phyloP scores from a whole-genome alignment of 2,329 filamentous ascomycete genomes.

The Monilinia aucupariae region DNA sequence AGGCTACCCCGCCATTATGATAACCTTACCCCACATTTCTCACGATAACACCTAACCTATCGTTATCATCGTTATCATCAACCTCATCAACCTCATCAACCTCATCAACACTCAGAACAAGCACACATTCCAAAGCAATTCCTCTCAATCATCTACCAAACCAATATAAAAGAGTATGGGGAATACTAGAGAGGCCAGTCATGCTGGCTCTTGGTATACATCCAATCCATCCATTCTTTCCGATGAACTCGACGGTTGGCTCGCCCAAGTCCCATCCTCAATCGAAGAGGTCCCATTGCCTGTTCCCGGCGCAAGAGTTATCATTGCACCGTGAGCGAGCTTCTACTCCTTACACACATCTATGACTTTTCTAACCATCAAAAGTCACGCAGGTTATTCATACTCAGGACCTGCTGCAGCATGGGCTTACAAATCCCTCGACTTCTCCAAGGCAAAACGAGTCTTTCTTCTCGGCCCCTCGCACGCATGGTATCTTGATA shows the following conservation, averaged over 20 bases:
- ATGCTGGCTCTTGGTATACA: slow-evolving; percentile 87
- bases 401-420: slow-evolving; percentile 91
- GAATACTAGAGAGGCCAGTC: slow-evolving; percentile 53
- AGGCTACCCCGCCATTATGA: too few species aligned
- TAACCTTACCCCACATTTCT: too few species aligned
- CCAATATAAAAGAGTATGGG: slow-evolving; percentile 25
- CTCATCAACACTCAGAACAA: not conserved
- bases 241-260: slow-evolving; percentile 65
- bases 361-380: not conserved
- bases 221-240: slow-evolving; percentile 54
- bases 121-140: not conserved
- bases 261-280: slow-evolving; percentile 63
- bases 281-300: slow-evolving; percentile 60
- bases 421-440: slow-evolving; percentile 87
- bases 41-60: too few species aligned
- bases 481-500: slow-evolving; percentile 75
- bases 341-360: slow-evolving; percentile 2
- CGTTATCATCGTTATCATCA: too few species aligned
- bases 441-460: slow-evolving; percentile 70
- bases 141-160: not conserved
- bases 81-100: not conserved
- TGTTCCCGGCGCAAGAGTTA: slow-evolving; percentile 66
- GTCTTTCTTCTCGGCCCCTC: slow-evolving; percentile 92
- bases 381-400: slow-evolving; percentile 84
- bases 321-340: slow-evolving; percentile 81